phyloP scores from a whole-genome alignment of 768 basidiomycete species.

The Mycena latifolia region DNA sequence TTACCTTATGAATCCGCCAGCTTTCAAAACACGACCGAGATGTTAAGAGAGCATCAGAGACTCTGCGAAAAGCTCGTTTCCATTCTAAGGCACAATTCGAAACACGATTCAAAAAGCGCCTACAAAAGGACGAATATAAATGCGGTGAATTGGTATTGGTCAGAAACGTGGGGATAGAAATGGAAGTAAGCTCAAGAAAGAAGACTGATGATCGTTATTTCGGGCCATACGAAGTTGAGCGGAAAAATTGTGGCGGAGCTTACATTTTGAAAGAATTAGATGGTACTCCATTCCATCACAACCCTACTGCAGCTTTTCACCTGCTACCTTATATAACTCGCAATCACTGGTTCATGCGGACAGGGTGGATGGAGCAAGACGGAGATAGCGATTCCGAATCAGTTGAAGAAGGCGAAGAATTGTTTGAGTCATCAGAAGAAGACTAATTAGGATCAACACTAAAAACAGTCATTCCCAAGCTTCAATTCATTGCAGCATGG shows the following conservation, averaged over 20 bases:
- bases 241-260: neutral
- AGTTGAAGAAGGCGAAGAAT: neutral
- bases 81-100: neutral
- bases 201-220: neutral
- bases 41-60: neutral
- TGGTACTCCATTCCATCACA: neutral
- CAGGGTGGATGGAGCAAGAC: neutral
- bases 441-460: too few species aligned
- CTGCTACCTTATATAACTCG: neutral
- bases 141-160: neutral
- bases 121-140: neutral
- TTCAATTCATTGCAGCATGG: too few species aligned
- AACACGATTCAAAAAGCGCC: neutral
- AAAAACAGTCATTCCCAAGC: too few species aligned
- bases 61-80: neutral
- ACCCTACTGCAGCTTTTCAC: neutral
- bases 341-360: neutral
- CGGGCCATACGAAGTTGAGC: neutral
- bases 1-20: neutral
- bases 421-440: neutral
- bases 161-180: neutral
- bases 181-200: neutral
- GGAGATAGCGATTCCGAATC: neutral
- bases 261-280: neutral
- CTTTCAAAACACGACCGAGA: neutral